A percentile compares a stretch with the other conserved stretches of the same genome.
phyloP scores from a whole-genome alignment of 305 asterid genomes.

The Fraxinus platypoda region DNA sequence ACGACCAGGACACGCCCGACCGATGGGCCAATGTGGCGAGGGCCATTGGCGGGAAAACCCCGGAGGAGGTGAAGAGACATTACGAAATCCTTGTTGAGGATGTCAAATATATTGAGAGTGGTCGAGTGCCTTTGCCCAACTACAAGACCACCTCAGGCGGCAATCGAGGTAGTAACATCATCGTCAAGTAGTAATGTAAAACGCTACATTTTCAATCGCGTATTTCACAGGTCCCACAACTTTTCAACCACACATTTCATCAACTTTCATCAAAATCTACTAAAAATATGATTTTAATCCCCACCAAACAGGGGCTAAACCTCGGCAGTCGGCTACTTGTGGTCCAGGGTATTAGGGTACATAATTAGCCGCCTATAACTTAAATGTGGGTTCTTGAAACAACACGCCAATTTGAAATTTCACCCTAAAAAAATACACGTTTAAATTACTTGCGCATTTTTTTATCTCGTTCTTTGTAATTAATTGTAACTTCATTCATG shows the following conservation, averaged over 20 bases:
- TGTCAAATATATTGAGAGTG: conserved; percentile 63
- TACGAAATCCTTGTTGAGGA: conserved; percentile 67
- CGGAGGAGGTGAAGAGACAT: conserved; percentile 79
- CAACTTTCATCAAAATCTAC: too few species aligned
- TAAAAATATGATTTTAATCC: too few species aligned
- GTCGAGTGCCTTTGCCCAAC: conserved; percentile 68
- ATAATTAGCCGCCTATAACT: too few species aligned
- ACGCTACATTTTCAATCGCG: not conserved
- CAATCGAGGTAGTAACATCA: conserved; percentile 12
- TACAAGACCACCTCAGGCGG: conserved; percentile 38
- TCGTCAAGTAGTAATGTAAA: conserved; percentile 4
- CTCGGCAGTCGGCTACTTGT: too few species aligned
- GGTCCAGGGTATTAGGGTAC: too few species aligned
- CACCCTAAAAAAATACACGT: not conserved
- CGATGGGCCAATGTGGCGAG: conserved; percentile 92
- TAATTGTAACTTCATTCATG: not conserved
- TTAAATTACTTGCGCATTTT: not conserved
- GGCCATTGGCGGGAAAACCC: conserved; percentile 72
- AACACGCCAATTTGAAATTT: not conserved
- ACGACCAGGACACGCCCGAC: conserved; percentile 78
- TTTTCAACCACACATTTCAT: too few species aligned
- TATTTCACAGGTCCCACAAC: too few species aligned
- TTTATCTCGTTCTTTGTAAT: not conserved
- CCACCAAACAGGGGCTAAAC: too few species aligned
- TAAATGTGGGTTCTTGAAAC: too few species aligned